Evolutionary conservation across 1,284 basidiomycete genomes (phyloP).

Genomic region (Tetrapyrgos nigripes): DNA sequence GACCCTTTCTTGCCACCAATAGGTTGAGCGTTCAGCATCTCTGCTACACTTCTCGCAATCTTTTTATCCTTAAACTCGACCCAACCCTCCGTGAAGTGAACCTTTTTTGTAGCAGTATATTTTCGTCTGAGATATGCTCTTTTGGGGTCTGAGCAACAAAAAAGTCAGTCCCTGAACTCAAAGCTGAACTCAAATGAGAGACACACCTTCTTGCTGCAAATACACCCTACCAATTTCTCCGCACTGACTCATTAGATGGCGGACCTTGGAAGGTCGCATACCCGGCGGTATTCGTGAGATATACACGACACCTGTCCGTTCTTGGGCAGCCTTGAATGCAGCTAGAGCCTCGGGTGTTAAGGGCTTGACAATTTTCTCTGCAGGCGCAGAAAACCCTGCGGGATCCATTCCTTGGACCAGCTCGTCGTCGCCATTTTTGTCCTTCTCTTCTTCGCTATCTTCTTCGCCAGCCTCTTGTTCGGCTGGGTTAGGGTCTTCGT

Average conservation of each 20-base stretch:
- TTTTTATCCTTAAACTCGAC: slow-evolving; percentile 96
- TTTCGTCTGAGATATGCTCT: slow-evolving; percentile 78
- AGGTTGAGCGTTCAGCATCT: slow-evolving; percentile 95
- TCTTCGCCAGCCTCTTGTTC: background rate
- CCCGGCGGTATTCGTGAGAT: slow-evolving; percentile 98
- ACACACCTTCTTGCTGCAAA: slow-evolving; percentile 82
- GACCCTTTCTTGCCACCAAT: slow-evolving; percentile 95
- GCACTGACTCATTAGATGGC: slow-evolving; percentile 88
- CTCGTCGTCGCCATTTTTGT: background rate
- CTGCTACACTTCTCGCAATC: slow-evolving; percentile 89
- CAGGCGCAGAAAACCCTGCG: slow-evolving; percentile 62
- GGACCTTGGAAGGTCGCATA: slow-evolving; percentile 97
- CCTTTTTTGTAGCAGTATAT: slow-evolving; percentile 82
- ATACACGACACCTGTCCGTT: slow-evolving; percentile 87
- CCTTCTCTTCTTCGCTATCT: slow-evolving; percentile 6
- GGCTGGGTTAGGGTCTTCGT: background rate
- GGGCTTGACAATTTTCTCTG: slow-evolving; percentile 67
- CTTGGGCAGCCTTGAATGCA: slow-evolving; percentile 72
- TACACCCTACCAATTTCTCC: slow-evolving; percentile 90
- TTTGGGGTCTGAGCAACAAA: slow-evolving; percentile 66
- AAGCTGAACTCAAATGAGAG: background rate
- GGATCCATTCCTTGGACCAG: slow-evolving; percentile 55
- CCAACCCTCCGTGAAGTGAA: slow-evolving; percentile 96
- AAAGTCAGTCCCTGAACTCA: slow-evolving; percentile 5
- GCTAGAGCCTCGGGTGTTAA: slow-evolving; percentile 75